A percentile compares a stretch with the other conserved stretches of the same genome.
Conservation (phyloP, 257 asterid genomes). For the Solanum chilense region DNA sequence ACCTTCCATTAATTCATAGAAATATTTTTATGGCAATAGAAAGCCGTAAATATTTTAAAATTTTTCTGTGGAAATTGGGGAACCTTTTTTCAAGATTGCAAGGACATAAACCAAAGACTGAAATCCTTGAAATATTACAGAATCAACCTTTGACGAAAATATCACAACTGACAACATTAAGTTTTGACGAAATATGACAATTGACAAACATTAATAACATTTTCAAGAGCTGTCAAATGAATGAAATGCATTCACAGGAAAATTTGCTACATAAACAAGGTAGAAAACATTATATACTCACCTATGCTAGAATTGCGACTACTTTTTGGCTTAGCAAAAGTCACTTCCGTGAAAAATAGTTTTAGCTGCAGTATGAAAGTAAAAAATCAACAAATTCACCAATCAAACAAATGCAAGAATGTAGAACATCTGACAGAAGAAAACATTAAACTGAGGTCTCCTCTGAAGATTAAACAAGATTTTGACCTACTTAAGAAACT, state of each 20-base stretch:
- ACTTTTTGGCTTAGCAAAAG: slow-evolving; percentile 98
- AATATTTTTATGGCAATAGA: not conserved
- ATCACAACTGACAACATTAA: not conserved
- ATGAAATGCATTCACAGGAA: not conserved
- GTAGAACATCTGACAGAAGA: not conserved
- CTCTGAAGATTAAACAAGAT: not conserved
- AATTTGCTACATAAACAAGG: not conserved
- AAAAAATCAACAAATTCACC: slow-evolving; percentile 4
- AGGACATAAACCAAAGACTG: not conserved
- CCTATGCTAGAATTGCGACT: slow-evolving; percentile 99
- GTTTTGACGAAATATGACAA: not conserved
- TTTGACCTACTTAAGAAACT: not conserved
- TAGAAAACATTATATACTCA: slow-evolving; percentile 9
- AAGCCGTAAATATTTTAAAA: not conserved
- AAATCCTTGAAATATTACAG: not conserved
- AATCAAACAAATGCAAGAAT: not conserved
- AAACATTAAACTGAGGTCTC: not conserved
- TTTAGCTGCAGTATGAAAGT: slow-evolving; percentile 54
- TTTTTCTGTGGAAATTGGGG: not conserved
- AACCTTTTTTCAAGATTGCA: not conserved
- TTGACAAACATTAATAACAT: not conserved
- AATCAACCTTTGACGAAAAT: not conserved
- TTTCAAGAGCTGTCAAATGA: not conserved
- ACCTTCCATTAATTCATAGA: not conserved
- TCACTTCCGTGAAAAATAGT: slow-evolving; percentile 80